Conservation (phyloP, 1,284 basidiomycete species). For the Ceratobasidium sp. region DNA sequence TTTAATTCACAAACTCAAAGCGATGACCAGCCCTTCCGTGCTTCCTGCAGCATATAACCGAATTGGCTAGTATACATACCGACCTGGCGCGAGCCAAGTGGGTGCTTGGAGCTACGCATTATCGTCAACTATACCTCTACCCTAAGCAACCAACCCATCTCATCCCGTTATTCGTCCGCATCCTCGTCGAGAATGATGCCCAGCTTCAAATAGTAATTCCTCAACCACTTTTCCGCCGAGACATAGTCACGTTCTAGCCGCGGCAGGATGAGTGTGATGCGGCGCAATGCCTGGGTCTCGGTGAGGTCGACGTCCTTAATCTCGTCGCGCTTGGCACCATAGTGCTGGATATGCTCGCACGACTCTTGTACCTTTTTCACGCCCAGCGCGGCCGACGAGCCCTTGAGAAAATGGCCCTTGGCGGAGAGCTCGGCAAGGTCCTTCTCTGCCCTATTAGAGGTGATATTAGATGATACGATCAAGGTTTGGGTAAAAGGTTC, state of each 20-base stretch:
- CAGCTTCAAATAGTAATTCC: slow-evolving; percentile 58
- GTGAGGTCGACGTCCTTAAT: slow-evolving; percentile 60
- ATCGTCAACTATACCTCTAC: background rate
- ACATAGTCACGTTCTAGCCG: slow-evolving; percentile 68
- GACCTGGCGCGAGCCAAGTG: no score
- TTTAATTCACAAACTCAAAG: no score
- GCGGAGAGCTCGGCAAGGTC: slow-evolving; percentile 60
- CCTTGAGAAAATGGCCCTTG: slow-evolving; percentile 68
- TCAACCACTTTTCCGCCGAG: slow-evolving; percentile 66
- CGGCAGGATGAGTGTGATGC: slow-evolving; percentile 66
- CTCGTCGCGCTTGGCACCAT: slow-evolving; percentile 58
- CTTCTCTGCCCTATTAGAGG: slow-evolving; percentile 51
- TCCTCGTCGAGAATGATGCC: slow-evolving; percentile 49
- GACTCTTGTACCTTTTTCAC: slow-evolving; percentile 63
- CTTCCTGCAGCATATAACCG: no score
- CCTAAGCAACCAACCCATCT: background rate
- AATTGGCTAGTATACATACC: background rate
- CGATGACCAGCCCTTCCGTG: no score
- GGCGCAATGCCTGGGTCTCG: slow-evolving; percentile 68
- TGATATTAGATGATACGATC: slow-evolving; percentile 12
- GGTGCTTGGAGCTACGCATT: no score
- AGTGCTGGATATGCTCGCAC: slow-evolving; percentile 65
- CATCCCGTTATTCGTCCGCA: no score
- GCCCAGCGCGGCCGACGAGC: slow-evolving; percentile 65
- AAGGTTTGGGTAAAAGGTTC: background rate